phyloP scores from a whole-genome alignment of 2,329 filamentous ascomycete genomes.

The Talaromyces albobiverticillius region DNA sequence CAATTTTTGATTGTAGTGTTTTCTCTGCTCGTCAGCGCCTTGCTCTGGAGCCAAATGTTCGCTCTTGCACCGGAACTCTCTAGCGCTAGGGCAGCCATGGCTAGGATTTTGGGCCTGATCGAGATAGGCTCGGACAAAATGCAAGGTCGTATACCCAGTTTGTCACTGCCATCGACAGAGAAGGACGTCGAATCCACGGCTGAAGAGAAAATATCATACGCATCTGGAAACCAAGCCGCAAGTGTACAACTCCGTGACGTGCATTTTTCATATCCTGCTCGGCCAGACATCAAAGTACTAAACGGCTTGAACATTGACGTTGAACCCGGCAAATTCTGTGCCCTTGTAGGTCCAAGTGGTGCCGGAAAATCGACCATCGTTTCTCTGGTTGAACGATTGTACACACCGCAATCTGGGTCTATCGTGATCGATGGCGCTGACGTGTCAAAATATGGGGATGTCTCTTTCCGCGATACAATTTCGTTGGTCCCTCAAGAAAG shows the following conservation, averaged over 20 bases:
- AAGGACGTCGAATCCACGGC: slow-evolving; percentile 15
- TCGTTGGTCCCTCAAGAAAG: slow-evolving; percentile 49
- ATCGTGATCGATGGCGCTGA: slow-evolving; percentile 54
- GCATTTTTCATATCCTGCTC: slow-evolving; percentile 63
- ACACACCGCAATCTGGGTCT: slow-evolving; percentile 48
- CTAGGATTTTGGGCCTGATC: slow-evolving; percentile 51
- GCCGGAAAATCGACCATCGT: slow-evolving; percentile 67
- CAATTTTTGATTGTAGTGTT: slow-evolving; percentile 72
- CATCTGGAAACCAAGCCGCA: slow-evolving; percentile 10
- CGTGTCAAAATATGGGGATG: slow-evolving; percentile 37
- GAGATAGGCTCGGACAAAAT: slow-evolving; percentile 35
- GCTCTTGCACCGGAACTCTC: slow-evolving; percentile 72
- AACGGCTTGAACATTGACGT: slow-evolving; percentile 56
- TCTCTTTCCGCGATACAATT: slow-evolving; percentile 44
- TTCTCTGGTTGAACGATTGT: slow-evolving; percentile 55
- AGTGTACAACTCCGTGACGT: slow-evolving; percentile 58
- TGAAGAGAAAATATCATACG: neutral
- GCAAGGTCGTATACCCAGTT: slow-evolving; percentile 20
- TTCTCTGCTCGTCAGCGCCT: slow-evolving; percentile 68
- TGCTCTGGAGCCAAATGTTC: slow-evolving; percentile 72
- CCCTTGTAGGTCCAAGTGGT: slow-evolving; percentile 64
- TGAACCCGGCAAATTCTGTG: slow-evolving; percentile 59
- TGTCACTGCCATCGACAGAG: neutral
- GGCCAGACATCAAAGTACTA: slow-evolving; percentile 58
- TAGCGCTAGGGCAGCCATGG: slow-evolving; percentile 60